Percentiles rank a stretch among this genome's conserved stretches.
Evolutionary conservation across 139 green algal species (phyloP).

Genomic region (Chlorella sp.): DNA sequence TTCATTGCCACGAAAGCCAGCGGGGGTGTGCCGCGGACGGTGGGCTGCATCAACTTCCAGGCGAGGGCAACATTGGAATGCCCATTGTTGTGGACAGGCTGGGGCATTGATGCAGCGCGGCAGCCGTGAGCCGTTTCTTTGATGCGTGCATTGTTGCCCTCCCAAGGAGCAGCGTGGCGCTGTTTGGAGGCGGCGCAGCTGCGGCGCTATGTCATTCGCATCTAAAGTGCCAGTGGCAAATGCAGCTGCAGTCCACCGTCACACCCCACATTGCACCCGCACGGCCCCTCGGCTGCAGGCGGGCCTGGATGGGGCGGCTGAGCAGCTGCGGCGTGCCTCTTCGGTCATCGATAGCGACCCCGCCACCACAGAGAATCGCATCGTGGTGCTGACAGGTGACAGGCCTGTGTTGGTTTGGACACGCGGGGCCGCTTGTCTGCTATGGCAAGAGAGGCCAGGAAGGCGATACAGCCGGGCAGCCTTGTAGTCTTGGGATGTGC

Average conservation of each 20-base stretch:
- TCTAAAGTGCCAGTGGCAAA: too few relatives aligned
- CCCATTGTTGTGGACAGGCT: not conserved
- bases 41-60: constrained; percentile 32
- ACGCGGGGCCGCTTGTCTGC: too few relatives aligned
- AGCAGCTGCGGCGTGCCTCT: not conserved
- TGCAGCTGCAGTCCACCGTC: not conserved
- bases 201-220: too few relatives aligned
- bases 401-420: too few relatives aligned
- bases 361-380: constrained; percentile 22
- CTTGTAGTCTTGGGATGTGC: too few relatives aligned
- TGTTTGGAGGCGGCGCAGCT: not conserved
- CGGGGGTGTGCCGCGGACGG: not conserved
- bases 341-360: not conserved
- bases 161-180: too few relatives aligned
- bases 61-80: not conserved
- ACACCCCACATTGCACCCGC: not conserved
- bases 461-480: too few relatives aligned
- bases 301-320: not conserved
- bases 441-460: too few relatives aligned
- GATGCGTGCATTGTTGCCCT: not conserved
- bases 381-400: constrained; percentile 41
- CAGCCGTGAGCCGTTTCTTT: not conserved
- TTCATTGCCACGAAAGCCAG: too few relatives aligned
- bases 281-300: not conserved
- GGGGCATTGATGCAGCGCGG: not conserved